phyloP scores from a whole-genome alignment of 2,329 filamentous ascomycete species.

The Aspergillus sp. region DNA sequence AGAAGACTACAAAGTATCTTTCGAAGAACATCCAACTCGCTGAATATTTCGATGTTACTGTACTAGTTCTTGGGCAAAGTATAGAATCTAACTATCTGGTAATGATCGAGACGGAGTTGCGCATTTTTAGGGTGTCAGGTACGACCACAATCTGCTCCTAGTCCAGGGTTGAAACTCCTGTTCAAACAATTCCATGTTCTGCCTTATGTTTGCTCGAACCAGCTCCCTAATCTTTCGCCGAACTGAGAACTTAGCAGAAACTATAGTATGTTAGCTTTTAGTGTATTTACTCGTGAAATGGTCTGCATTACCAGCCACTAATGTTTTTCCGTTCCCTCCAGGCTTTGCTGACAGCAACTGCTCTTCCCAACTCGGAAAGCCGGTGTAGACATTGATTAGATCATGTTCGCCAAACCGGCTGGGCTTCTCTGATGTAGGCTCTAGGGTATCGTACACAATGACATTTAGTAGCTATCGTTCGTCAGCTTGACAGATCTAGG shows the following conservation, averaged over 20 bases:
- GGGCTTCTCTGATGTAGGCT: not conserved
- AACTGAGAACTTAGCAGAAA: slow-evolving; percentile 18
- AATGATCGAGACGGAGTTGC: not conserved
- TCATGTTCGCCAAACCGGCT: slow-evolving; percentile 24
- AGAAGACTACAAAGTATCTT: too few relatives aligned
- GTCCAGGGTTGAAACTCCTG: slow-evolving; percentile 29
- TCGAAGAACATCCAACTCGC: not conserved
- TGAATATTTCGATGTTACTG: not conserved
- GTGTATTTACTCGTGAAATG: not conserved
- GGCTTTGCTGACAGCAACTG: slow-evolving; percentile 17
- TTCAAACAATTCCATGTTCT: slow-evolving; percentile 26
- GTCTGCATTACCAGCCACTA: slow-evolving; percentile 13
- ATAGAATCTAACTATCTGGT: not conserved
- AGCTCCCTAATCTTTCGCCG: slow-evolving; percentile 20
- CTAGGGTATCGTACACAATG: slow-evolving; percentile 11
- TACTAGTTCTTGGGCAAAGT: not conserved
- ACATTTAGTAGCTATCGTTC: slow-evolving; percentile 11
- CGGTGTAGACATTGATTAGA: slow-evolving; percentile 25
- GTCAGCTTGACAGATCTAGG: not conserved
- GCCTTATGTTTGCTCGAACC: slow-evolving; percentile 15
- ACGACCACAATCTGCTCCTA: slow-evolving; percentile 15
- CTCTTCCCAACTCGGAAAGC: slow-evolving; percentile 19
- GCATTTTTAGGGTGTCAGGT: slow-evolving; percentile 13
- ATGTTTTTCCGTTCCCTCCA: slow-evolving; percentile 15
- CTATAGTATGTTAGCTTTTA: slow-evolving; percentile 18